phyloP scores from a whole-genome alignment of 148 eudicot genomes.

The Camellia lanceoleosa region DNA sequence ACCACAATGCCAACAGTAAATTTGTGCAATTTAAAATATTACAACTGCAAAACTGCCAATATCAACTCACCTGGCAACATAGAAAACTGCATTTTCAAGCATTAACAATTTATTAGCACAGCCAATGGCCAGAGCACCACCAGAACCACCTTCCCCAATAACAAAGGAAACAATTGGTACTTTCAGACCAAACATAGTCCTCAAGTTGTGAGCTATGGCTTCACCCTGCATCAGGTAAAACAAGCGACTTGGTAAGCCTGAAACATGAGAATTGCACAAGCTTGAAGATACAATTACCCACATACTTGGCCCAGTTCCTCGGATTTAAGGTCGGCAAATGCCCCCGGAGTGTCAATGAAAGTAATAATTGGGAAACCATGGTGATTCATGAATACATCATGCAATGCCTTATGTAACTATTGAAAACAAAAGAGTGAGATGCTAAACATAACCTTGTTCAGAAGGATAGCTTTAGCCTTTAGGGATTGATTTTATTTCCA shows the following conservation, averaged over 20 bases:
- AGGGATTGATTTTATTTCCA: background rate
- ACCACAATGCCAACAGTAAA: background rate
- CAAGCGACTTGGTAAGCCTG: background rate
- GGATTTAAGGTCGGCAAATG: conserved; percentile 81
- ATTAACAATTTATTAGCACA: conserved; percentile 78
- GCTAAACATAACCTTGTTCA: background rate
- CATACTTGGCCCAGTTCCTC: conserved; percentile 88
- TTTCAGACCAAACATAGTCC: conserved; percentile 85
- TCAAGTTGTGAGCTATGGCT: conserved; percentile 80
- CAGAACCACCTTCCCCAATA: conserved; percentile 96
- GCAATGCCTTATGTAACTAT: conserved; percentile 76
- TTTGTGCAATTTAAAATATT: background rate
- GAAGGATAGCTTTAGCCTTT: background rate
- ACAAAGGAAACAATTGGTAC: conserved; percentile 79
- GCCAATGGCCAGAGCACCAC: conserved; percentile 90
- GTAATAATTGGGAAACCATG: conserved; percentile 80
- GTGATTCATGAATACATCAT: conserved; percentile 89
- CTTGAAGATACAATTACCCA: conserved; percentile 12
- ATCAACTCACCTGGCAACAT: conserved; percentile 68
- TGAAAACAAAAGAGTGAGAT: conserved; percentile 14
- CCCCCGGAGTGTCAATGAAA: conserved; percentile 89
- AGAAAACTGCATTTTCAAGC: conserved; percentile 85
- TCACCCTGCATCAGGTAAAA: conserved; percentile 59
- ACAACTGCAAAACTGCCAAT: conserved; percentile 5
- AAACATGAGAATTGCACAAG: background rate